Percentiles rank a stretch among this genome's conserved stretches.
phyloP scores from a whole-genome alignment of 257 asterid species.

The Fraxinus excelsior region DNA sequence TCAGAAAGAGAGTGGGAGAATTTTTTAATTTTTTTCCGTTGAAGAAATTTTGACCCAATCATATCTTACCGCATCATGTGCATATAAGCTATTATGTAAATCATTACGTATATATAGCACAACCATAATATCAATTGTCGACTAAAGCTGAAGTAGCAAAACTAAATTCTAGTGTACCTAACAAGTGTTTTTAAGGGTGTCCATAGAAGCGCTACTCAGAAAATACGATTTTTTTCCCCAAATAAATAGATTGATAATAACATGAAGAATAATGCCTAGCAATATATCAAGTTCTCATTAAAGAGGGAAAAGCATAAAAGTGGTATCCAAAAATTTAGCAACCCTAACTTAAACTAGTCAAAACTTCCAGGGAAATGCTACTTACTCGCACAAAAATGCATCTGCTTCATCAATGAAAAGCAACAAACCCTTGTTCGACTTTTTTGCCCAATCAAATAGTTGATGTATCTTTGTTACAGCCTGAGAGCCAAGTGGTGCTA shows the following conservation, averaged over 20 bases:
- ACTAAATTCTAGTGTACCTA: background rate
- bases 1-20: too few relatives aligned
- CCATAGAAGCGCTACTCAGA: background rate
- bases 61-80: too few relatives aligned
- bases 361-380: conserved; percentile 20
- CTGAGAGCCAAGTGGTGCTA: conserved; percentile 91
- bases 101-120: too few relatives aligned
- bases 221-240: background rate
- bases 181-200: background rate
- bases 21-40: too few relatives aligned
- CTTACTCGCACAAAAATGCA: conserved; percentile 99
- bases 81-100: too few relatives aligned
- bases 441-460: conserved; percentile 91
- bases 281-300: background rate
- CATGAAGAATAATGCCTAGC: background rate
- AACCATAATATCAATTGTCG: background rate
- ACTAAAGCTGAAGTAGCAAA: background rate
- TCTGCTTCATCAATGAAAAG: conserved; percentile 98
- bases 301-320: background rate
- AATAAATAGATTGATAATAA: background rate
- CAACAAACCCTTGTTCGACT: conserved; percentile 81
- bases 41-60: too few relatives aligned
- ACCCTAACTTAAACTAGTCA: background rate
- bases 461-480: conserved; percentile 98
- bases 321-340: background rate